Conservation (phyloP, 805 yeast genomes). For the Wickerhamiella dianesei region DNA sequence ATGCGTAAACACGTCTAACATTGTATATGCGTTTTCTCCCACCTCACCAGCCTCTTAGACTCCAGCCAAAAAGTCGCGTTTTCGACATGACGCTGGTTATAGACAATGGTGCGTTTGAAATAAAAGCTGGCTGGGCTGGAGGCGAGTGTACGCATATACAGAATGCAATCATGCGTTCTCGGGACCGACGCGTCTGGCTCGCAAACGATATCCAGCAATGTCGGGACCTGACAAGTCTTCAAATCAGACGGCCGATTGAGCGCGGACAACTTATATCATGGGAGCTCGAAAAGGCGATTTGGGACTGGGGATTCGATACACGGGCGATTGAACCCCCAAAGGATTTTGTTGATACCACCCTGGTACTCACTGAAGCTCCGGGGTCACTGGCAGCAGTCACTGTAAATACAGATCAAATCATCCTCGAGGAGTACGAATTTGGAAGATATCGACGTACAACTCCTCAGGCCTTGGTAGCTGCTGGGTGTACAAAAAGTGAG, state of each 20-base stretch:
- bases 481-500: conserved; percentile 27
- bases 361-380: conserved; percentile 69
- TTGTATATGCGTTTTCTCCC: too few relatives aligned
- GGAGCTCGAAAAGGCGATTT: conserved; percentile 77
- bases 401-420: conserved; percentile 74
- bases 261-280: conserved; percentile 81
- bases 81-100: conserved; percentile 35
- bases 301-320: conserved; percentile 64
- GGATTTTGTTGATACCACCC: conserved; percentile 37
- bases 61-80: too few relatives aligned
- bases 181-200: conserved; percentile 57
- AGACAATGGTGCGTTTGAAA: conserved; percentile 81
- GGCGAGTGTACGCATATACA: conserved; percentile 38
- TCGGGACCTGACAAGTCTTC: conserved; percentile 60
- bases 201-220: conserved; percentile 57
- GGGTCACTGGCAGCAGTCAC: conserved; percentile 71
- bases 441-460: conserved; percentile 54
- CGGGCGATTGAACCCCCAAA: conserved; percentile 17
- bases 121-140: conserved; percentile 48
- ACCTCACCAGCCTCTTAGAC: too few relatives aligned
- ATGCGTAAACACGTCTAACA: too few relatives aligned
- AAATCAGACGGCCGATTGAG: conserved; percentile 69
- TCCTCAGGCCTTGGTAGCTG: conserved; percentile 10
- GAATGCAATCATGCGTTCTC: conserved; percentile 61
- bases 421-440: conserved; percentile 89